A percentile compares a stretch with the other conserved stretches of the same genome.
These are phyloP conservation scores for Abortiporus biennis DNA, from an alignment of 1,284 basidiomycete genomes.

Conservation along the genomic window DNA sequence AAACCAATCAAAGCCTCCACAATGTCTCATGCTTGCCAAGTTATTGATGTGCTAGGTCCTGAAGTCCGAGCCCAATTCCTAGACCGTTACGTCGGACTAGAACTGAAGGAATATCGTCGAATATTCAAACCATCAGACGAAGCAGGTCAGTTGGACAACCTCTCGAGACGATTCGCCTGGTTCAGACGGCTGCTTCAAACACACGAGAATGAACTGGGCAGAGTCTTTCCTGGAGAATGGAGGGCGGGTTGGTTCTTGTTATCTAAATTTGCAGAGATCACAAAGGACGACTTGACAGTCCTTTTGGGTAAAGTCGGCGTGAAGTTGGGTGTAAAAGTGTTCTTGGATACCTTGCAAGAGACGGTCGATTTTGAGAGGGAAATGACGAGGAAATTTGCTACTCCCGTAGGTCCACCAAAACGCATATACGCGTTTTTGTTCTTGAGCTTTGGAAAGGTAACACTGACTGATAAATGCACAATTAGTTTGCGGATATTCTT, in stretches of 20 bases:
- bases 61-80: conserved; percentile 80
- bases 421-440: conserved; percentile 1
- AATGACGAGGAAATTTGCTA: conserved; percentile 74
- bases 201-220: conserved; percentile 83
- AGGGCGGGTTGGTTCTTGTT: conserved; percentile 75
- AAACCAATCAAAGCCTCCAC: conserved; percentile 59
- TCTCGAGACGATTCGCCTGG: conserved; percentile 92
- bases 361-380: conserved; percentile 82
- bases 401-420: conserved; percentile 48
- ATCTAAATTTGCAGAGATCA: conserved; percentile 82
- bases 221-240: conserved; percentile 82
- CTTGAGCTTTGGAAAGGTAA: no score
- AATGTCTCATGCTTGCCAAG: conserved; percentile 75
- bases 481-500: conserved; percentile 51
- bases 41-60: conserved; percentile 80
- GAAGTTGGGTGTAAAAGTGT: conserved; percentile 68
- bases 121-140: conserved; percentile 93
- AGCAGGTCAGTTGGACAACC: conserved; percentile 94
- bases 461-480: not conserved
- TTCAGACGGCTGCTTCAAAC: conserved; percentile 87
- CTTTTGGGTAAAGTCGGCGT: conserved; percentile 64
- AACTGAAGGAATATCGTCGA: conserved; percentile 93
- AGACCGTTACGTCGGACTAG: conserved; percentile 85
- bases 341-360: conserved; percentile 82
- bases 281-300: conserved; percentile 68